phyloP scores from a whole-genome alignment of 2,329 filamentous ascomycete species.

The Fonsecaea pugnacius region DNA sequence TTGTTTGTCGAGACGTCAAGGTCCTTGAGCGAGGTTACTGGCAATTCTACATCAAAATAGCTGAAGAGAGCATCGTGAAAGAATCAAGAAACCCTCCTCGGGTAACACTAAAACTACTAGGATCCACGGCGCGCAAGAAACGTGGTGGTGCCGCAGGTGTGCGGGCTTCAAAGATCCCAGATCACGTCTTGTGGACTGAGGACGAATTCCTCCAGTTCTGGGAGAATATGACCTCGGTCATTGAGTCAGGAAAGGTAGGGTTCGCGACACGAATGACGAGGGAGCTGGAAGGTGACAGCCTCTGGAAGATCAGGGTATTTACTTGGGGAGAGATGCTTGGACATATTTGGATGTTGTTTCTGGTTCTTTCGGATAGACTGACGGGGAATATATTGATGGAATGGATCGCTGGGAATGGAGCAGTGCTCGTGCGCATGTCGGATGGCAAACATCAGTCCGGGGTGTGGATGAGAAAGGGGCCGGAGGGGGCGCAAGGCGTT shows the following conservation, averaged over 20 bases:
- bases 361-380: constrained; percentile 31
- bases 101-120: constrained; percentile 18
- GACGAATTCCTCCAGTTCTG: constrained; percentile 48
- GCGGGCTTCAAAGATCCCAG: not conserved
- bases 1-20: constrained; percentile 56
- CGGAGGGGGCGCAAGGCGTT: constrained; percentile 18
- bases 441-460: constrained; percentile 13
- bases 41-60: constrained; percentile 66
- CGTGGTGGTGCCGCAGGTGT: not conserved
- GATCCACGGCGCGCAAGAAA: constrained; percentile 4
- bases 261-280: constrained; percentile 51
- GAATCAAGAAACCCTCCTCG: constrained; percentile 41
- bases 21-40: constrained; percentile 78
- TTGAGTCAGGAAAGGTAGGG: constrained; percentile 48
- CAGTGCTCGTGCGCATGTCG: constrained; percentile 33
- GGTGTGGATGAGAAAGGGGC: constrained; percentile 21
- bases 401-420: constrained; percentile 28
- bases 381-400: constrained; percentile 26
- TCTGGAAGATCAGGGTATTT: constrained; percentile 64
- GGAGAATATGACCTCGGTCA: constrained; percentile 46
- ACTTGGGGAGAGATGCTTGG: constrained; percentile 76
- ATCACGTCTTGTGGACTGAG: constrained; percentile 38
- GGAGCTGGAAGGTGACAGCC: constrained; percentile 36
- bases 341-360: constrained; percentile 76
- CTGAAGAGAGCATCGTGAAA: constrained; percentile 9